Conservation (phyloP, 2,329 filamentous ascomycete species). For the Alternaria conjuncta region DNA sequence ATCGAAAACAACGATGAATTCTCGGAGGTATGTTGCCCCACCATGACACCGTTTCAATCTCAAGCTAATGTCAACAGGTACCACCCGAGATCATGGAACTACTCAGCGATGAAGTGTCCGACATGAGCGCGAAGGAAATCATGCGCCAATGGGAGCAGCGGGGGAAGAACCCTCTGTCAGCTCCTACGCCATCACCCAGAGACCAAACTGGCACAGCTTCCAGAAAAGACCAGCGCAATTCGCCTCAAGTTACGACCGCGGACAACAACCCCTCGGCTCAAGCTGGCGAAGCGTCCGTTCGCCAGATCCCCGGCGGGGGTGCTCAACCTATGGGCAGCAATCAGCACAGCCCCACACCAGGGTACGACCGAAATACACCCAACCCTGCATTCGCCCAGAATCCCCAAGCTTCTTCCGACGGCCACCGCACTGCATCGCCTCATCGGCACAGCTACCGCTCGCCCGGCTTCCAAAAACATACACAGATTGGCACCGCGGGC, state of each 20-base stretch:
- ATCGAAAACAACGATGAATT: constrained; percentile 95
- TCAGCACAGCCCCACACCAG: constrained; percentile 39
- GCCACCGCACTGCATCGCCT: constrained; percentile 45
- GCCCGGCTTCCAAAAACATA: constrained; percentile 45
- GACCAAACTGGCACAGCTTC: constrained; percentile 55
- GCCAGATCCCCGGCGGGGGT: constrained; percentile 64
- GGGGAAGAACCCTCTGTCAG: constrained; percentile 66
- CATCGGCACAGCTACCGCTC: constrained; percentile 49
- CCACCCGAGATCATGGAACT: constrained; percentile 90
- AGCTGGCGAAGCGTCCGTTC: constrained; percentile 83
- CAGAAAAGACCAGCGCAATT: constrained; percentile 57
- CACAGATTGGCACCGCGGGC: constrained; percentile 46
- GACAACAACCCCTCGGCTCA: constrained; percentile 87
- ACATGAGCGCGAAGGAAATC: constrained; percentile 97
- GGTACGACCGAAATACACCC: constrained; percentile 40
- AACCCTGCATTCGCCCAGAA: constrained; percentile 44
- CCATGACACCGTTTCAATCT: not conserved
- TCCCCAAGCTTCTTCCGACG: constrained; percentile 42
- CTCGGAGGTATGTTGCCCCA: constrained; percentile 78
- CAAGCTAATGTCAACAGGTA: constrained; percentile 65
- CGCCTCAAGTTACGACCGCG: constrained; percentile 70
- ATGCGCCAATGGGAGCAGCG: constrained; percentile 91
- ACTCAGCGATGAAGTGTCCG: constrained; percentile 81
- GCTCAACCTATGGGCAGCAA: constrained; percentile 23
- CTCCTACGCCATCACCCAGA: constrained; percentile 52